These are phyloP conservation scores for Cutaneotrichosporon daszewskae DNA, from an alignment of 1,284 basidiomycete genomes.

Conservation along the genomic window DNA sequence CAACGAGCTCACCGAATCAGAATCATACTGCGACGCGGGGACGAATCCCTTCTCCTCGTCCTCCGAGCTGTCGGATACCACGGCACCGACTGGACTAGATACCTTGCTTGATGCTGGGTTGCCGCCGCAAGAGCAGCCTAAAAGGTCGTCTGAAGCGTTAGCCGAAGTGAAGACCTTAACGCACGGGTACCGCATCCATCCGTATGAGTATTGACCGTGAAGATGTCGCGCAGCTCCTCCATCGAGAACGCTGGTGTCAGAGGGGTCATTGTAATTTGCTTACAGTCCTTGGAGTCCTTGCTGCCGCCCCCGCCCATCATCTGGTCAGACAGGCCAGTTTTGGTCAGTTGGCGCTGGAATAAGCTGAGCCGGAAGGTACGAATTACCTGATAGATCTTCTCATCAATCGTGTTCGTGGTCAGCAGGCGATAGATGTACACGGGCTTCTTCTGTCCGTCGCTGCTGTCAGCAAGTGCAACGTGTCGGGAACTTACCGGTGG, in stretches of 20 bases:
- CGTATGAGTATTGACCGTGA: slow-evolving; percentile 73
- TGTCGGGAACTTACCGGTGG: slow-evolving; percentile 59
- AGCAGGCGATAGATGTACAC: slow-evolving; percentile 92
- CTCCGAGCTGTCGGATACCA: too few relatives aligned
- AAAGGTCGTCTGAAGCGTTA: slow-evolving; percentile 53
- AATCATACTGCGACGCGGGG: slow-evolving; percentile 58
- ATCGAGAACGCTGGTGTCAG: slow-evolving; percentile 61
- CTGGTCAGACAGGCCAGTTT: slow-evolving; percentile 67
- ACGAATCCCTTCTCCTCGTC: slow-evolving; percentile 57
- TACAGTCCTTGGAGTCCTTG: slow-evolving; percentile 60
- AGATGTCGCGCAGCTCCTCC: slow-evolving; percentile 91
- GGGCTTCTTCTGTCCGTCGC: slow-evolving; percentile 88
- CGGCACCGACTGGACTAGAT: too few relatives aligned
- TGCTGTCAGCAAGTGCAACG: slow-evolving; percentile 36
- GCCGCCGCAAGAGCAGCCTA: slow-evolving; percentile 62
- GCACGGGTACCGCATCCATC: slow-evolving; percentile 72
- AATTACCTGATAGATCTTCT: slow-evolving; percentile 47
- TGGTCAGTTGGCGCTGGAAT: slow-evolving; percentile 84
- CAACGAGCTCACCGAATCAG: slow-evolving; percentile 32
- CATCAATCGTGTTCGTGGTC: slow-evolving; percentile 53
- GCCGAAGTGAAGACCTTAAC: slow-evolving; percentile 9
- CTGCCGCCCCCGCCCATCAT: slow-evolving; percentile 47
- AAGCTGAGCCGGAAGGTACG: background rate
- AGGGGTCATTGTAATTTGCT: slow-evolving; percentile 57
- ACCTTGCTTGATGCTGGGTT: slow-evolving; percentile 24